Evolutionary conservation across 768 basidiomycete genomes (phyloP).

Genomic region (Tylopilus sp.): DNA sequence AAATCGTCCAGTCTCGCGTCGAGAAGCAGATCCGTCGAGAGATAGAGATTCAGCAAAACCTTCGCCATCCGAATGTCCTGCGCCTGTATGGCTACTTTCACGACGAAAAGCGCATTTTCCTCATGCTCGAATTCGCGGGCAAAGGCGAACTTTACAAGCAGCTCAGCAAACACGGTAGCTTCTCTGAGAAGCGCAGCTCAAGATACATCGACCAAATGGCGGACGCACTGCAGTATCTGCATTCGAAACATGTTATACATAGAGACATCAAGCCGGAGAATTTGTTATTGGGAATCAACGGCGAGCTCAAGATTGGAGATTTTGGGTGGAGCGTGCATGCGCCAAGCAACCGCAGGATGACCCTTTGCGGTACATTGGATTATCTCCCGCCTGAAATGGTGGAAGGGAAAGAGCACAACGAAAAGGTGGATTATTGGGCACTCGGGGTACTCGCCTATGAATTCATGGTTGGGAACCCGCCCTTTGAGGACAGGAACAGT

Average conservation of each 20-base stretch:
- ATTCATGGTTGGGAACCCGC: conserved; percentile 80
- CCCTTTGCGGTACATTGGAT: conserved; percentile 93
- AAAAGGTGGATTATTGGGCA: conserved; percentile 95
- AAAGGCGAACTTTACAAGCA: conserved; percentile 98
- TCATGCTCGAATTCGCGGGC: conserved; percentile 97
- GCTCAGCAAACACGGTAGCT: conserved; percentile 78
- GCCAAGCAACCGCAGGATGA: conserved; percentile 83
- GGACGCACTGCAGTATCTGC: conserved; percentile 89
- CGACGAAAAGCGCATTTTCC: conserved; percentile 94
- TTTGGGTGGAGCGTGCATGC: conserved; percentile 99
- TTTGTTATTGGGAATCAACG: conserved; percentile 87
- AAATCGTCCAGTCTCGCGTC: conserved; percentile 86
- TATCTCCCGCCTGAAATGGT: conserved; percentile 99
- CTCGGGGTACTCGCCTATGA: conserved; percentile 96
- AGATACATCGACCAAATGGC: conserved; percentile 98
- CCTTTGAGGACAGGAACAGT: conserved; percentile 83
- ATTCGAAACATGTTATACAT: conserved; percentile 96
- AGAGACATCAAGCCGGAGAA: conserved; percentile 99
- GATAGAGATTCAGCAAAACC: conserved; percentile 97
- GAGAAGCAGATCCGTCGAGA: conserved; percentile 97
- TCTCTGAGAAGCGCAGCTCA: conserved; percentile 84
- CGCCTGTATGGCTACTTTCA: conserved; percentile 97
- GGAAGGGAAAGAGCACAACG: conserved; percentile 83
- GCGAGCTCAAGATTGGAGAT: conserved; percentile 96
- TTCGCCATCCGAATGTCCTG: conserved; percentile 92